phyloP scores from a whole-genome alignment of 1,284 basidiomycete genomes.

The Sanguinoderma infundibulare region DNA sequence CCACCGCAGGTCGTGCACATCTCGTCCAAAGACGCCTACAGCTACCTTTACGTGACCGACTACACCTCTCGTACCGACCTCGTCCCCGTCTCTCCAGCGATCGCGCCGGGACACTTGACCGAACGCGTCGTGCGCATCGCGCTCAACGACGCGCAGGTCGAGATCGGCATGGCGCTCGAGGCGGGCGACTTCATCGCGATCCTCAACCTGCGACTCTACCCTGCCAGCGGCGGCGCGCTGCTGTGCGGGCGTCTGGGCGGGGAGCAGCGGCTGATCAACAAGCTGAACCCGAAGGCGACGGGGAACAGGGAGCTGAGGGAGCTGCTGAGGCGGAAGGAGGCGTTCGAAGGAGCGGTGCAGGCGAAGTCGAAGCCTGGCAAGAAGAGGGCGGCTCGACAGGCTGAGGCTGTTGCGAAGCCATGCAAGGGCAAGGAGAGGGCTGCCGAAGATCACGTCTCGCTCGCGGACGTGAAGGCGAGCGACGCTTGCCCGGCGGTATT shows the following conservation, averaged over 20 bases:
- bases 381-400: constrained; percentile 15
- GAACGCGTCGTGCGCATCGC: constrained; percentile 59
- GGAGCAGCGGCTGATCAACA: constrained; percentile 51
- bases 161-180: constrained; percentile 43
- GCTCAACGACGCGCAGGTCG: constrained; percentile 52
- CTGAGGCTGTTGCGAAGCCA: constrained; percentile 2
- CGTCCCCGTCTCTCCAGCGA: constrained; percentile 30
- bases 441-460: constrained; percentile 30
- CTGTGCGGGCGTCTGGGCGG: constrained; percentile 60
- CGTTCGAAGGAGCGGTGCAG: constrained; percentile 22
- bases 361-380: constrained; percentile 13
- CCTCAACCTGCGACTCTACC: constrained; percentile 53
- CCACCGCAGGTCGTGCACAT: constrained; percentile 50
- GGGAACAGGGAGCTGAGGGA: constrained; percentile 35
- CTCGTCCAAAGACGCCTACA: constrained; percentile 37
- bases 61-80: constrained; percentile 60
- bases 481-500: constrained; percentile 44
- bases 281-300: constrained; percentile 44
- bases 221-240: constrained; percentile 33
- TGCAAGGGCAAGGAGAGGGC: background rate
- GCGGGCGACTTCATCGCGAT: constrained; percentile 52
- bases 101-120: constrained; percentile 35
- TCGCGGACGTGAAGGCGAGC: constrained; percentile 44
- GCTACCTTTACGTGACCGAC: constrained; percentile 65
- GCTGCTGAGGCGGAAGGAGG: constrained; percentile 37